phyloP scores from a whole-genome alignment of 1,139 yeast species.

The Sugiyamaella japonica region DNA sequence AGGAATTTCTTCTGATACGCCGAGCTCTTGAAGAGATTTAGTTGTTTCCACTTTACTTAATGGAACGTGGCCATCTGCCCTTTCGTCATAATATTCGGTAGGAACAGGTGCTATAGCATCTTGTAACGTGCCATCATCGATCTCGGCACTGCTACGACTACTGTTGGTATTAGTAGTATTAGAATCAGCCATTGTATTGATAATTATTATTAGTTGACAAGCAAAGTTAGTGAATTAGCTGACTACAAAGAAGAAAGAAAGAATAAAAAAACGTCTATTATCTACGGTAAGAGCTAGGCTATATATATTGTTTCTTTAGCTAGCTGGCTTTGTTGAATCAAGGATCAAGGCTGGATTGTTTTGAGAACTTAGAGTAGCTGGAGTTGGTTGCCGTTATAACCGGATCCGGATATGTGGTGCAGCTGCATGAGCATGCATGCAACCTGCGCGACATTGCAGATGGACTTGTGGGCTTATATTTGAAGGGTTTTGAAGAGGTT shows the following conservation, averaged over 20 bases:
- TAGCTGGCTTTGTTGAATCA: neutral
- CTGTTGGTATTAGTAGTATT: neutral
- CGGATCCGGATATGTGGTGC: slow-evolving; percentile 4
- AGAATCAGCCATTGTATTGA: slow-evolving; percentile 6
- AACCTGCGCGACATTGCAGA: neutral
- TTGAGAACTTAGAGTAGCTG: neutral
- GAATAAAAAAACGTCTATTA: neutral
- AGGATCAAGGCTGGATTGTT: neutral
- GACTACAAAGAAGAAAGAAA: too few species aligned
- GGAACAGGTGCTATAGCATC: slow-evolving; percentile 9
- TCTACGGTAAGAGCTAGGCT: neutral
- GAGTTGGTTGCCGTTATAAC: slow-evolving; percentile 3
- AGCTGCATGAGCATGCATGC: neutral
- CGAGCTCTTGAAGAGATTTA: slow-evolving; percentile 62
- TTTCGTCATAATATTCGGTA: slow-evolving; percentile 7
- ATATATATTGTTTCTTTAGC: neutral
- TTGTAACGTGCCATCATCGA: neutral
- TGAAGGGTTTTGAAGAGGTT: neutral
- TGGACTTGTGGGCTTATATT: neutral
- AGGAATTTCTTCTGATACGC: slow-evolving; percentile 55
- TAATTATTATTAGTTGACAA: too few species aligned
- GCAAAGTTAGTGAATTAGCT: too few species aligned
- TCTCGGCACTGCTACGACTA: neutral
- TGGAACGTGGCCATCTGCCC: neutral
- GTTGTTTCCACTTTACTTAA: slow-evolving; percentile 59